Evolutionary conservation across 116 monocot genomes (phyloP).

Genomic region (Phalaenopsis hybrid): DNA sequence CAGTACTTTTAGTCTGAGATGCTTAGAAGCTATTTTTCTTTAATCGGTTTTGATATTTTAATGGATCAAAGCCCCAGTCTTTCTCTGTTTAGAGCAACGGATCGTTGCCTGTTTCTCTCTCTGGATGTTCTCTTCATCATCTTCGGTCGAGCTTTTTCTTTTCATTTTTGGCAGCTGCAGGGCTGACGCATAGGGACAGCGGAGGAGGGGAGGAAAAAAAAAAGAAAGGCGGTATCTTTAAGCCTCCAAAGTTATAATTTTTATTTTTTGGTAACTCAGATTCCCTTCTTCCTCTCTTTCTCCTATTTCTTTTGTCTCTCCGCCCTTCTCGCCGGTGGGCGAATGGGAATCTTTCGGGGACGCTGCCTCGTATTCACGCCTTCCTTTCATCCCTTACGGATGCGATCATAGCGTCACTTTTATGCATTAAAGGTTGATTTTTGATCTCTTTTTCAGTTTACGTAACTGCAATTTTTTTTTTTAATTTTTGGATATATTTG

Average conservation of each 20-base stretch:
- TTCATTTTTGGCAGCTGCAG: neutral
- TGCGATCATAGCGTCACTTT: neutral
- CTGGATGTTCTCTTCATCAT: neutral
- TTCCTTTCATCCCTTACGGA: neutral
- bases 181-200: neutral
- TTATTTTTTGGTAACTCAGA: neutral
- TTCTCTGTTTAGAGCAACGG: neutral
- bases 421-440: slow-evolving; percentile 6
- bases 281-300: slow-evolving; percentile 6
- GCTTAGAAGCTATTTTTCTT: neutral
- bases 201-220: neutral
- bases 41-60: neutral
- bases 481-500: neutral
- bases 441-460: neutral
- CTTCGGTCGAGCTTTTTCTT: neutral
- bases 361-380: neutral
- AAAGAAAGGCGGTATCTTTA: slow-evolving; percentile 3
- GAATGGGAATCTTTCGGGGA: slow-evolving; percentile 4
- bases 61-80: neutral
- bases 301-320: slow-evolving; percentile 6
- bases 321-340: neutral
- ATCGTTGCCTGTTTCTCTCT: slow-evolving; percentile 2
- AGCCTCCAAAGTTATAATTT: neutral
- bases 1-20: neutral
- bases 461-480: neutral